phyloP scores from a whole-genome alignment of 2,329 filamentous ascomycete species.

The Knoxdaviesia proteae region DNA sequence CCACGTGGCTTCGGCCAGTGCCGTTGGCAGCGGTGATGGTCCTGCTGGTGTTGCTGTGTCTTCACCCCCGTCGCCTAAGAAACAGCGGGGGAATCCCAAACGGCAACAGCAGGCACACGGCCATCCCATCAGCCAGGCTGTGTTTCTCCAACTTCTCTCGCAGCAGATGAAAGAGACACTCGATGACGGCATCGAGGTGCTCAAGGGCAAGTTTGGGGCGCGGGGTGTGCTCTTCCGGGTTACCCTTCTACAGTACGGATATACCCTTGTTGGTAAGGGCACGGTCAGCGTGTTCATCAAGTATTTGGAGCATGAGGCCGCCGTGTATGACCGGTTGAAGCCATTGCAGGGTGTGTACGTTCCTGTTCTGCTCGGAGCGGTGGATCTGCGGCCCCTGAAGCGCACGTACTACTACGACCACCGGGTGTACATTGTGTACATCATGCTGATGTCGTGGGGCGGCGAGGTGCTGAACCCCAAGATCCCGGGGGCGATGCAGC shows the following conservation, averaged over 20 bases:
- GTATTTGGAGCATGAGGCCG: slow-evolving; percentile 15
- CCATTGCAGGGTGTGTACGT: slow-evolving; percentile 14
- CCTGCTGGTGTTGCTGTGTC: too few species aligned
- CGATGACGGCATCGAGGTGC: neutral
- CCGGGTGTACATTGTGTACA: slow-evolving; percentile 12
- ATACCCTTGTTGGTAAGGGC: slow-evolving; percentile 3
- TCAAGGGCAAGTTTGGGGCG: neutral
- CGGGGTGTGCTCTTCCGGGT: slow-evolving; percentile 1
- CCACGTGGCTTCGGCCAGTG: neutral
- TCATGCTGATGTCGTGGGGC: slow-evolving; percentile 15
- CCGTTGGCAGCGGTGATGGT: neutral
- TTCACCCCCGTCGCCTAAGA: too few species aligned
- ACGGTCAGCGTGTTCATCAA: too few species aligned
- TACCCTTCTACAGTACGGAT: slow-evolving; percentile 1
- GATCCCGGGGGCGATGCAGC: neutral
- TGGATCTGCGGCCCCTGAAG: slow-evolving; percentile 14
- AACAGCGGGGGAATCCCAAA: neutral
- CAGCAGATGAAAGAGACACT: neutral
- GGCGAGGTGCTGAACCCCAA: slow-evolving; percentile 5
- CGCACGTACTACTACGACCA: slow-evolving; percentile 14
- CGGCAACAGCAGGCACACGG: neutral
- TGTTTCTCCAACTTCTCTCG: neutral
- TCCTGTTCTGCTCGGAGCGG: slow-evolving; percentile 16
- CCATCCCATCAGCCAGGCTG: neutral
- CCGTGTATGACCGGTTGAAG: slow-evolving; percentile 14